Conservation (phyloP, 768 basidiomycete species). For the Boletus pseudopeckii region DNA sequence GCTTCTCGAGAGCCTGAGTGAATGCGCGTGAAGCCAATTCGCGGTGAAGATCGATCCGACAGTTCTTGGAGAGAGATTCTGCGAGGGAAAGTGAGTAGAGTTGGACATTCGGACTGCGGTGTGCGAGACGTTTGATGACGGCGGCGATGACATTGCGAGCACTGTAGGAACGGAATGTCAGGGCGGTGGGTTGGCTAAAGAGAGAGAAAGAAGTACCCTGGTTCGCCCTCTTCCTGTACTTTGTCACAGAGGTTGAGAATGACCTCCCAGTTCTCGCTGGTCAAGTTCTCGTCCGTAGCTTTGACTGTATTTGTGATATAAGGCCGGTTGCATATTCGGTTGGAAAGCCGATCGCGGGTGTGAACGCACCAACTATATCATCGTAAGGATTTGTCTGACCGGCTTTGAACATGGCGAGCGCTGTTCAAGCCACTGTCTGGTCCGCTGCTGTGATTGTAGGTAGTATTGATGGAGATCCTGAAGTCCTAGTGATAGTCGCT, state of each 20-base stretch:
- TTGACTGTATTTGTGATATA: conserved; percentile 55
- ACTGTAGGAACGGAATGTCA: conserved; percentile 42
- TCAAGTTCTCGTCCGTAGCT: conserved; percentile 97
- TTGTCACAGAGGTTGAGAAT: conserved; percentile 96
- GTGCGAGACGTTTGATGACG: conserved; percentile 84
- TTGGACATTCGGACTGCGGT: conserved; percentile 96
- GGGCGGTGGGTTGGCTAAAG: conserved; percentile 5
- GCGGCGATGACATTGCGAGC: conserved; percentile 84
- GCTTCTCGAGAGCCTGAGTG: conserved; percentile 82
- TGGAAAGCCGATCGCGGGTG: conserved; percentile 1
- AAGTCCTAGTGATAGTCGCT: conserved; percentile 11
- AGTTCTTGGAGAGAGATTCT: conserved; percentile 91
- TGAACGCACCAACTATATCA: conserved; percentile 79
- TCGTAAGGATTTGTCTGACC: conserved; percentile 76
- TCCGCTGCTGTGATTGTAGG: conserved; percentile 18
- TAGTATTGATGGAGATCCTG: conserved; percentile 5
- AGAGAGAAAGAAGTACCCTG: conserved; percentile 53
- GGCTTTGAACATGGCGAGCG: conserved; percentile 62
- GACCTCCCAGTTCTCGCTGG: conserved; percentile 93
- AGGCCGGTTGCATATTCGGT: neutral
- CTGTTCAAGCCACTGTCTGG: conserved; percentile 2
- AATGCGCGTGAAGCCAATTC: conserved; percentile 90
- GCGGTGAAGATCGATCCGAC: conserved; percentile 70
- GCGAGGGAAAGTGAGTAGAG: conserved; percentile 85
- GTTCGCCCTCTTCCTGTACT: conserved; percentile 83